Conservation (phyloP, 2,329 filamentous ascomycete species). For the Venturia asperata region DNA sequence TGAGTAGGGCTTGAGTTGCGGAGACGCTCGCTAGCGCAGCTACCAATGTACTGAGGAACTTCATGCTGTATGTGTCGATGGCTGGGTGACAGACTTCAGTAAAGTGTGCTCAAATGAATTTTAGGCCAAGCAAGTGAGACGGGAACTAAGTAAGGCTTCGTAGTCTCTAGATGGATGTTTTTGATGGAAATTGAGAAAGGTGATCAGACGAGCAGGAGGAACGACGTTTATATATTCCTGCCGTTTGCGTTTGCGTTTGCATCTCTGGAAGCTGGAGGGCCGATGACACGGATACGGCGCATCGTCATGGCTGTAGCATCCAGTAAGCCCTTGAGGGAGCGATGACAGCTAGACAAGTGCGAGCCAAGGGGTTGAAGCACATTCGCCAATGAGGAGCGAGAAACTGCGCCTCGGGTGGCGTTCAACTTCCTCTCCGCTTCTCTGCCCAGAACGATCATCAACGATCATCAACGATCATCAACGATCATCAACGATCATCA, state of each 20-base stretch:
- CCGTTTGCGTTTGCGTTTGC: constrained; percentile 1
- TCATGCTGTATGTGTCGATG: constrained; percentile 19
- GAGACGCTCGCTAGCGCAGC: constrained; percentile 14
- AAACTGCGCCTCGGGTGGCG: neutral
- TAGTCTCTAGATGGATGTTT: neutral
- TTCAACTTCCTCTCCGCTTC: neutral
- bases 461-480: too few relatives aligned
- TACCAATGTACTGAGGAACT: constrained; percentile 14
- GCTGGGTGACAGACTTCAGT: neutral
- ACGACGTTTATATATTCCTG: neutral
- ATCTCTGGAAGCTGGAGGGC: neutral
- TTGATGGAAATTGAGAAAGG: neutral
- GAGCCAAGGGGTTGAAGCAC: neutral
- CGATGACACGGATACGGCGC: neutral
- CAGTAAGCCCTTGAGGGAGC: neutral
- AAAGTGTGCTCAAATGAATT: neutral
- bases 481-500: neutral
- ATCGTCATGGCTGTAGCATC: neutral
- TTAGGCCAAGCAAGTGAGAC: neutral
- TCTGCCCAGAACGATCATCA: neutral
- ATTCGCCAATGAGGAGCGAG: neutral
- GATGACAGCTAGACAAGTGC: neutral
- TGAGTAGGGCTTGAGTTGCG: constrained; percentile 13
- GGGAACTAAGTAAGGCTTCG: neutral
- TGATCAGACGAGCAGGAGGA: neutral